These are phyloP conservation scores for Colletotrichum neosansevieriae DNA, from an alignment of 2,329 filamentous ascomycete genomes.

Conservation along the genomic window DNA sequence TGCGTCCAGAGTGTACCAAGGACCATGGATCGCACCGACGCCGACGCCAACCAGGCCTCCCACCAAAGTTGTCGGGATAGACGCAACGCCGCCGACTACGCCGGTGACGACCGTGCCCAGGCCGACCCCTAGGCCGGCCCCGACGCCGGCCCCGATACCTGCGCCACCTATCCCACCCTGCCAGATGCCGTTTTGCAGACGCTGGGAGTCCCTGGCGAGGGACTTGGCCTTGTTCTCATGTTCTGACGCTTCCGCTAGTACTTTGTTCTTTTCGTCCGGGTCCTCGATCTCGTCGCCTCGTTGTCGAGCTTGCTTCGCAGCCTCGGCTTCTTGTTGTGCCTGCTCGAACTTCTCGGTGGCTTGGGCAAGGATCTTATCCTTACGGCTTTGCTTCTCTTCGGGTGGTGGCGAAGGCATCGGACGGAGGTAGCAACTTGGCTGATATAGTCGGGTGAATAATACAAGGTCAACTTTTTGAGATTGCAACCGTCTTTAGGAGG, in stretches of 20 bases:
- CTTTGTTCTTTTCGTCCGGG: constrained; percentile 29
- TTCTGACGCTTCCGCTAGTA: constrained; percentile 28
- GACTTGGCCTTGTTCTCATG: constrained; percentile 29
- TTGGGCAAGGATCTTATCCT: constrained; percentile 32
- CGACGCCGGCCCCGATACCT: constrained; percentile 30
- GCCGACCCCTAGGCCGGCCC: constrained; percentile 26
- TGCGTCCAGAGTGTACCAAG: constrained; percentile 28
- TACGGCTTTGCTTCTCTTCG: constrained; percentile 24
- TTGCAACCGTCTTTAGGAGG: background rate
- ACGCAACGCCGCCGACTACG: constrained; percentile 32
- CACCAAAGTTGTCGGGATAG: constrained; percentile 23
- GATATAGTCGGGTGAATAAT: background rate
- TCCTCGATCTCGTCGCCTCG: constrained; percentile 26
- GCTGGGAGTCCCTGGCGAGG: constrained; percentile 15
- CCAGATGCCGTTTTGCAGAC: constrained; percentile 34
- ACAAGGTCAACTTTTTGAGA: too few relatives aligned
- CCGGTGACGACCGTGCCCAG: constrained; percentile 24
- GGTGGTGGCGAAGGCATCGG: constrained; percentile 26
- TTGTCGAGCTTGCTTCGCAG: constrained; percentile 16
- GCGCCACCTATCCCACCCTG: constrained; percentile 34
- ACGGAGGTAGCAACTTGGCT: background rate
- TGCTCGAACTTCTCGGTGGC: constrained; percentile 32
- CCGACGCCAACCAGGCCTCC: constrained; percentile 26
- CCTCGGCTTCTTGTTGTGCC: constrained; percentile 25
- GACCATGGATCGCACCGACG: constrained; percentile 30